A percentile compares a stretch with the other conserved stretches of the same genome.
Evolutionary conservation across 371 early-diverging fungal species (phyloP).

Genomic region (Chytridium lagenaria): DNA sequence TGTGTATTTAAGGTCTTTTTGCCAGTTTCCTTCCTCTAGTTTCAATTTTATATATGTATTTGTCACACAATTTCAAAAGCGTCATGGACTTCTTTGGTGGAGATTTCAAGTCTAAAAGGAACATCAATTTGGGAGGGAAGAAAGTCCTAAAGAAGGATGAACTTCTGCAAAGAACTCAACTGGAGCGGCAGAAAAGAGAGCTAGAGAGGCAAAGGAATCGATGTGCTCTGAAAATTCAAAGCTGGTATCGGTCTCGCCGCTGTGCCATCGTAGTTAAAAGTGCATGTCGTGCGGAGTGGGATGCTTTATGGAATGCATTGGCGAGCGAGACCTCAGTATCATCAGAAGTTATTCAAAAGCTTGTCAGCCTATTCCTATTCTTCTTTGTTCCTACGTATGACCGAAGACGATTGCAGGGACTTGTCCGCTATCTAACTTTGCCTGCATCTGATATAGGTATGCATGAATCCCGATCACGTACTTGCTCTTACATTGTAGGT

Average conservation of each 20-base stretch:
- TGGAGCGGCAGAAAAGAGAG: conserved; percentile 77
- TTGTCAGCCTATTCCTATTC: conserved; percentile 16
- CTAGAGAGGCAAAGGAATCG: conserved; percentile 64
- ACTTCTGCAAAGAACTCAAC: conserved; percentile 75
- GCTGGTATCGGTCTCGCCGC: conserved; percentile 25
- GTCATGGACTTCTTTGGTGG: conserved; percentile 43
- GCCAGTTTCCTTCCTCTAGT: too few species aligned
- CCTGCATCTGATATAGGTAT: too few species aligned
- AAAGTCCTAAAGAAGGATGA: conserved; percentile 67
- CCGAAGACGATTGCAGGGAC: conserved; percentile 4
- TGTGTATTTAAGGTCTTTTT: too few species aligned
- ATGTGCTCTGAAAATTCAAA: conserved; percentile 74
- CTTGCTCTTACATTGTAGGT: too few species aligned
- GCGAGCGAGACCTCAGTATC: not conserved
- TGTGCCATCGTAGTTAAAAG: not conserved
- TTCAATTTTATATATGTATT: too few species aligned
- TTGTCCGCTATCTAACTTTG: too few species aligned
- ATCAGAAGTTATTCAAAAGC: not conserved
- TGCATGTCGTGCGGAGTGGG: conserved; percentile 10
- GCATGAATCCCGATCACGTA: too few species aligned
- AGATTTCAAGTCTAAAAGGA: conserved; percentile 57
- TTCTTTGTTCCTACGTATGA: conserved; percentile 21
- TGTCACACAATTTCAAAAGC: too few species aligned
- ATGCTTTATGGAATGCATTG: not conserved
- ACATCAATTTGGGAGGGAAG: conserved; percentile 82